A percentile compares a stretch with the other conserved stretches of the same genome.
These are phyloP conservation scores for Suhomyces guaymorum DNA, from an alignment of 1,139 yeast genomes.

Conservation along the genomic window DNA sequence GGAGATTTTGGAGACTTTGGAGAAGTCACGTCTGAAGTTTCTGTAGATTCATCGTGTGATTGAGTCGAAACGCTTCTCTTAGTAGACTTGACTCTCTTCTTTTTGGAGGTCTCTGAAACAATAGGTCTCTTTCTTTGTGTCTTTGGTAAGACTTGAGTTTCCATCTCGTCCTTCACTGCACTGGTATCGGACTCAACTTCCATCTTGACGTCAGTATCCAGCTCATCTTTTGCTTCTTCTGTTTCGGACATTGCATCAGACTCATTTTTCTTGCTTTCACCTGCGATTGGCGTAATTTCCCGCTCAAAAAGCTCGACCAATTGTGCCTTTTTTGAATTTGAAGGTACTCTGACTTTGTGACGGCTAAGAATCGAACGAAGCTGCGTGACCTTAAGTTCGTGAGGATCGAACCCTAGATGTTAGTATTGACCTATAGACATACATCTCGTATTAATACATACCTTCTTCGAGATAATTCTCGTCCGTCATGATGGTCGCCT, in stretches of 20 bases:
- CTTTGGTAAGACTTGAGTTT: slow-evolving; percentile 3
- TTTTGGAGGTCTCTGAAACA: slow-evolving; percentile 6
- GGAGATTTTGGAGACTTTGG: background rate
- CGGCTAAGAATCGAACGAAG: slow-evolving; percentile 61
- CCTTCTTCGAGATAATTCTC: slow-evolving; percentile 27
- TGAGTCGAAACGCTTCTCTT: slow-evolving; percentile 6
- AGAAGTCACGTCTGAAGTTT: background rate
- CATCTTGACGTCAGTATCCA: slow-evolving; percentile 2
- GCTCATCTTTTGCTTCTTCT: background rate
- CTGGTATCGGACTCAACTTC: slow-evolving; percentile 13
- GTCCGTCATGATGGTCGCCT: slow-evolving; percentile 21
- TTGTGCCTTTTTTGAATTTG: slow-evolving; percentile 64
- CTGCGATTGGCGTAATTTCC: slow-evolving; percentile 8
- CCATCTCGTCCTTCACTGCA: background rate
- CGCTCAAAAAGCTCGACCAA: slow-evolving; percentile 42
- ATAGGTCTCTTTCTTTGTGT: slow-evolving; percentile 21
- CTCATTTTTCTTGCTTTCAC: slow-evolving; percentile 2
- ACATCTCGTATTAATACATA: slow-evolving; percentile 14
- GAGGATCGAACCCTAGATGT: slow-evolving; percentile 60
- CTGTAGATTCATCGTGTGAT: background rate
- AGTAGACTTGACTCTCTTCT: slow-evolving; percentile 29
- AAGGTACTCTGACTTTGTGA: slow-evolving; percentile 56
- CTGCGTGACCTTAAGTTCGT: slow-evolving; percentile 59
- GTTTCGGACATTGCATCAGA: background rate
- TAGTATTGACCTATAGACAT: slow-evolving; percentile 11